Evolutionary conservation across 2,329 filamentous ascomycete genomes (phyloP).

Genomic region (Arachnomyces sp.): DNA sequence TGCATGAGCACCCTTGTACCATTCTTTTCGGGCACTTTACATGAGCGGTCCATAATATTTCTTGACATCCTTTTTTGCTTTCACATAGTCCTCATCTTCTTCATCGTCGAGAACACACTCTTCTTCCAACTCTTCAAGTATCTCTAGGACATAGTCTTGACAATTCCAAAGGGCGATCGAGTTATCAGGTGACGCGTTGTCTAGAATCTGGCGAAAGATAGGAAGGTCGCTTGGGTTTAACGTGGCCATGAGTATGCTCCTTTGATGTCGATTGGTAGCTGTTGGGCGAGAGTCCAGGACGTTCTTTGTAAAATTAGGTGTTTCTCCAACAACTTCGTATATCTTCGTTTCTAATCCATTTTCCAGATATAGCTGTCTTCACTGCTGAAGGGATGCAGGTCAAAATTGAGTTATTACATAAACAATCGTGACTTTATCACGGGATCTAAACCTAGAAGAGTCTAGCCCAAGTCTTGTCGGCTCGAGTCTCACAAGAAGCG

Average conservation of each 20-base stretch:
- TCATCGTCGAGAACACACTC: conserved; percentile 14
- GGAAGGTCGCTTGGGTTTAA: conserved; percentile 9
- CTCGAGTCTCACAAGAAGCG: no score
- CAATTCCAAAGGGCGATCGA: conserved; percentile 18
- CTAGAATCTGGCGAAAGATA: conserved; percentile 8
- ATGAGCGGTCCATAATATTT: conserved; percentile 7
- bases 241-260: conserved; percentile 9
- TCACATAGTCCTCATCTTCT: conserved; percentile 13
- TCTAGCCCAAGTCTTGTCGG: no score
- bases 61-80: conserved; percentile 11
- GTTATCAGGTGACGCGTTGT: conserved; percentile 13
- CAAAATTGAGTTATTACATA: no score
- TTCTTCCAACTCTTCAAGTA: conserved; percentile 12
- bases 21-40: neutral
- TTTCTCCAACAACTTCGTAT: conserved; percentile 17
- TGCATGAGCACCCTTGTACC: conserved; percentile 7
- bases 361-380: no score
- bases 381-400: no score
- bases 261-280: conserved; percentile 7
- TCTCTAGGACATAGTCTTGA: conserved; percentile 18
- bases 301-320: conserved; percentile 13
- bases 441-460: no score
- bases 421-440: no score
- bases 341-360: no score
- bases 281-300: conserved; percentile 8